A percentile compares a stretch with the other conserved stretches of the same genome.
phyloP scores from a whole-genome alignment of 441 rosid species.

The Bocquillonia castaneifolia region DNA sequence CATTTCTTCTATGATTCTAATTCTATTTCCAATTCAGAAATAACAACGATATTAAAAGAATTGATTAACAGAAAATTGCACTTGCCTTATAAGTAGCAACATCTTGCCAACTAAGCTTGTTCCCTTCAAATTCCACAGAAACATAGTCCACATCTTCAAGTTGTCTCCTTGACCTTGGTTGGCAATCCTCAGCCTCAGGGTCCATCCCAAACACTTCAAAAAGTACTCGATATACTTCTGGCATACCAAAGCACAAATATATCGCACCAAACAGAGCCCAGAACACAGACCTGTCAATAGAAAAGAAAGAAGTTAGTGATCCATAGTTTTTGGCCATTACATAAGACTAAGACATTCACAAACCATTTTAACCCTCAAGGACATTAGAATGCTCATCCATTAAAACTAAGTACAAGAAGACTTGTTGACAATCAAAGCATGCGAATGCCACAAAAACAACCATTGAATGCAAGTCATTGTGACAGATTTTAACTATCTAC shows the following conservation, averaged over 20 bases:
- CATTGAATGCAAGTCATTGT: background rate
- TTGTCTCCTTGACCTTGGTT: slow-evolving; percentile 82
- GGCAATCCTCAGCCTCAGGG: slow-evolving; percentile 90
- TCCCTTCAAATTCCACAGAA: slow-evolving; percentile 85
- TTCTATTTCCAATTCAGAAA: background rate
- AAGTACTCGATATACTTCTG: slow-evolving; percentile 88
- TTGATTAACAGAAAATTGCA: slow-evolving; percentile 6
- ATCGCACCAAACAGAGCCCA: slow-evolving; percentile 96
- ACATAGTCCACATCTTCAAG: slow-evolving; percentile 94
- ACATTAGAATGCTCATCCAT: background rate
- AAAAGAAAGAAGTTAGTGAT: slow-evolving; percentile 12
- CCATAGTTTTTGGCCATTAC: background rate
- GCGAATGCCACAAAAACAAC: background rate
- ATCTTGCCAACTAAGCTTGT: slow-evolving; percentile 80
- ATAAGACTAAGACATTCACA: background rate
- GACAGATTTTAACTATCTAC: background rate
- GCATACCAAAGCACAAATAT: slow-evolving; percentile 90
- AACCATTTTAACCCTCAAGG: background rate
- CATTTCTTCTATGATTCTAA: background rate
- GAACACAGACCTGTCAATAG: slow-evolving; percentile 64
- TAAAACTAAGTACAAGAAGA: background rate
- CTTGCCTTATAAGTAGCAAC: slow-evolving; percentile 83
- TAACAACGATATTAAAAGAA: background rate
- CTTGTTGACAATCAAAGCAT: slow-evolving; percentile 6
- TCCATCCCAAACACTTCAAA: slow-evolving; percentile 98